phyloP scores from a whole-genome alignment of 306 rosid genomes.

The Corylus avellana region DNA sequence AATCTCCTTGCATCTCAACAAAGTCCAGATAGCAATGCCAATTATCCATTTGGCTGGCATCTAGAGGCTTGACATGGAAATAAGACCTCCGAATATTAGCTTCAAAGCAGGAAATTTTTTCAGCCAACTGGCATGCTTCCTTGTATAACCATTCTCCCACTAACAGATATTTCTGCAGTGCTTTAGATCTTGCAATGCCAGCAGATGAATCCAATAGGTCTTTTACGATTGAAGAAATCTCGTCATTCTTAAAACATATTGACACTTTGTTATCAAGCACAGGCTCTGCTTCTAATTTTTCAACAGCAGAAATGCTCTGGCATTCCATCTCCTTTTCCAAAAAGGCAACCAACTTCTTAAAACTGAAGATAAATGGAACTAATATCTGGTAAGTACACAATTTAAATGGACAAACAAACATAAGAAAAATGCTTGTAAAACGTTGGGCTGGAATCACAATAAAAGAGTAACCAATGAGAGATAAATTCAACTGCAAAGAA shows the following conservation, averaged over 20 bases:
- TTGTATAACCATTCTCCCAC: slow-evolving; percentile 67
- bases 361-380: slow-evolving; percentile 53
- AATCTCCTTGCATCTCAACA: slow-evolving; percentile 79
- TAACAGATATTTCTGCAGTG: slow-evolving; percentile 59
- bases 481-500: too few species aligned
- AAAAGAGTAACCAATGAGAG: too few species aligned
- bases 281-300: slow-evolving; percentile 45
- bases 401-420: slow-evolving; percentile 12
- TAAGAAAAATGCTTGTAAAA: background rate
- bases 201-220: slow-evolving; percentile 62
- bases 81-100: slow-evolving; percentile 59
- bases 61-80: slow-evolving; percentile 76
- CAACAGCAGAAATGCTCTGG: slow-evolving; percentile 37
- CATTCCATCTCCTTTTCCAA: slow-evolving; percentile 57
- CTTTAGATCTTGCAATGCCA: slow-evolving; percentile 48
- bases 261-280: slow-evolving; percentile 45
- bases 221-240: slow-evolving; percentile 50
- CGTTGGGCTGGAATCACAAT: background rate
- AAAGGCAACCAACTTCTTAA: slow-evolving; percentile 61
- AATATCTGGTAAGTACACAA: slow-evolving; percentile 27
- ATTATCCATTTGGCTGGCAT: slow-evolving; percentile 66
- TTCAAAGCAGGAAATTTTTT: slow-evolving; percentile 61
- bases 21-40: slow-evolving; percentile 92
- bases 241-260: slow-evolving; percentile 36
- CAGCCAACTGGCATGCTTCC: slow-evolving; percentile 57